Evolutionary conservation across 2,329 filamentous ascomycete genomes (phyloP).

Genomic region (Aspergillus sp.): DNA sequence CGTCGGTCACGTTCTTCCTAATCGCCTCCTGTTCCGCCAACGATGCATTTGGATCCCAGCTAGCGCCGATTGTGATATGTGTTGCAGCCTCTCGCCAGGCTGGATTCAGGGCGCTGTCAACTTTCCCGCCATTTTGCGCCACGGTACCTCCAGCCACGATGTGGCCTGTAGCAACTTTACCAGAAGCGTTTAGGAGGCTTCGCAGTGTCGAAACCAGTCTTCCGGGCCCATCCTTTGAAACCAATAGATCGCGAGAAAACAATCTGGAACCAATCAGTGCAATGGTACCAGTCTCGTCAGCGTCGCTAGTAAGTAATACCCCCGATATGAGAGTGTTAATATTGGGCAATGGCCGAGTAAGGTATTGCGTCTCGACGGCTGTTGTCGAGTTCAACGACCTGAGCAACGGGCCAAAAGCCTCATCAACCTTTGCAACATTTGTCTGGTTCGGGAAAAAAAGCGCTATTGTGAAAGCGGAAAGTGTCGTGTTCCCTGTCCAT

Average conservation of each 20-base stretch:
- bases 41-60: conserved; percentile 13
- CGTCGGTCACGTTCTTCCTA: conserved; percentile 16
- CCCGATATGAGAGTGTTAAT: conserved; percentile 18
- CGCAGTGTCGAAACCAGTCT: conserved; percentile 40
- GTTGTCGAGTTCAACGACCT: conserved; percentile 15
- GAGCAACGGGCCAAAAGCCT: conserved; percentile 20
- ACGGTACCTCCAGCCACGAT: conserved; percentile 38
- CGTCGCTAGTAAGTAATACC: conserved; percentile 20
- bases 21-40: conserved; percentile 4
- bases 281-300: conserved; percentile 24
- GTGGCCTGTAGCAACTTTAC: conserved; percentile 25
- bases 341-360: conserved; percentile 20
- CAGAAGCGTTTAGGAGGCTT: conserved; percentile 17
- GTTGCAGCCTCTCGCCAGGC: conserved; percentile 19
- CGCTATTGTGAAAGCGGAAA: conserved; percentile 14
- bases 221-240: conserved; percentile 20
- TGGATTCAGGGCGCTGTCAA: conserved; percentile 18
- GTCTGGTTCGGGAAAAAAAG: conserved; percentile 28
- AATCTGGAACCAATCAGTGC: conserved; percentile 32
- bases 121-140: conserved; percentile 19
- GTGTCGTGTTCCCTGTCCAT: conserved; percentile 28
- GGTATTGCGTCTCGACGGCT: conserved; percentile 17
- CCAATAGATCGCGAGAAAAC: conserved; percentile 32
- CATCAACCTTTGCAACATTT: conserved; percentile 17
- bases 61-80: conserved; percentile 14